Percentiles rank a stretch among this genome's conserved stretches.
phyloP scores from a whole-genome alignment of 1,139 yeast species.

The Geotrichum fermentans region DNA sequence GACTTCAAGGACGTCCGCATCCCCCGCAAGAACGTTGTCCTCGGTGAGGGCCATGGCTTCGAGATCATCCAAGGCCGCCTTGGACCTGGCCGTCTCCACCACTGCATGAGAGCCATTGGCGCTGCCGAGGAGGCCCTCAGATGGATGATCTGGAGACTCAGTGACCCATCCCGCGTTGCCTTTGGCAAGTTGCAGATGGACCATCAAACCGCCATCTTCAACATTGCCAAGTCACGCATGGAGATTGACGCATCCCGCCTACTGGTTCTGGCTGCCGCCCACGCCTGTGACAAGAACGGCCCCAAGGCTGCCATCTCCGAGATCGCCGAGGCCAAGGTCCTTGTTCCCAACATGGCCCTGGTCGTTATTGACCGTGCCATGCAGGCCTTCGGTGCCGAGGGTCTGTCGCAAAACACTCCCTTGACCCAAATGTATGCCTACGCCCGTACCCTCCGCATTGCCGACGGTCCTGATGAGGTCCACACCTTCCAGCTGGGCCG shows the following conservation, averaged over 20 bases:
- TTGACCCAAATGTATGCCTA: constrained; percentile 54
- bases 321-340: constrained; percentile 66
- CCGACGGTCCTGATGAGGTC: constrained; percentile 76
- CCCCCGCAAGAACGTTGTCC: constrained; percentile 43
- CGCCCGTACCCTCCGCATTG: constrained; percentile 59
- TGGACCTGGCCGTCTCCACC: constrained; percentile 73
- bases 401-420: constrained; percentile 59
- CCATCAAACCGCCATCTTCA: constrained; percentile 51
- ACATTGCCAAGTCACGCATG: constrained; percentile 55
- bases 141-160: constrained; percentile 53
- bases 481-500: constrained; percentile 60
- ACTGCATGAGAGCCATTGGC: constrained; percentile 68
- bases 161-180: constrained; percentile 45
- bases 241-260: constrained; percentile 55
- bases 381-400: constrained; percentile 68
- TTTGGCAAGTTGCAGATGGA: constrained; percentile 53
- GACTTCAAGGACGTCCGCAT: constrained; percentile 51
- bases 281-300: constrained; percentile 53
- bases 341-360: constrained; percentile 55
- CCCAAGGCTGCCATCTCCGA: constrained; percentile 56
- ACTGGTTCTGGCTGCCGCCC: constrained; percentile 62
- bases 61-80: constrained; percentile 64
- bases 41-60: constrained; percentile 56
- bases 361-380: constrained; percentile 61
- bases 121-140: constrained; percentile 58